Evolutionary conservation across 371 early-diverging fungal genomes (phyloP).

Genomic region (Lichtheimia hyalospora): DNA sequence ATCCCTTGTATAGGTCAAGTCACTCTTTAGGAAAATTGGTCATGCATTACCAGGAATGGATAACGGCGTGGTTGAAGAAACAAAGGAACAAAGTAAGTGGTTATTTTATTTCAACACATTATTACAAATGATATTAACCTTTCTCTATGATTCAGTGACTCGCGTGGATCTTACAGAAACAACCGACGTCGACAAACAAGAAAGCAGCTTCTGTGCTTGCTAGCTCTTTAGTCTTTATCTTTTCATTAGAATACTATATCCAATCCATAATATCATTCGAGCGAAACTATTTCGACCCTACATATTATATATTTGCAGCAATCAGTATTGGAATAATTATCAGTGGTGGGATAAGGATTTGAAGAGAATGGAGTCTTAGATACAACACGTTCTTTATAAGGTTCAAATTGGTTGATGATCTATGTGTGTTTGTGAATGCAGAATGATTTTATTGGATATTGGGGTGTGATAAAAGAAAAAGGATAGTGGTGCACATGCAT

Average conservation of each 20-base stretch:
- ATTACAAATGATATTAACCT: neutral
- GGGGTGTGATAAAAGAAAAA: too few species aligned
- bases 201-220: constrained; percentile 44
- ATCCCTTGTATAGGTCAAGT: constrained; percentile 55
- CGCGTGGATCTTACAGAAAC: constrained; percentile 46
- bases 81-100: constrained; percentile 18
- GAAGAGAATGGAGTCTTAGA: too few species aligned
- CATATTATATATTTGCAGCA: neutral
- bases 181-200: constrained; percentile 24
- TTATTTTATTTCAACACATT: neutral
- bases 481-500: too few species aligned
- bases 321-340: too few species aligned
- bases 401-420: too few species aligned
- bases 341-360: too few species aligned
- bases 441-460: too few species aligned
- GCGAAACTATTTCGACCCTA: neutral
- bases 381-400: too few species aligned
- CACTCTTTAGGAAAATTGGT: constrained; percentile 90
- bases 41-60: constrained; percentile 89
- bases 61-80: constrained; percentile 43
- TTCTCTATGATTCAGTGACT: constrained; percentile 30
- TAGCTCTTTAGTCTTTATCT: neutral
- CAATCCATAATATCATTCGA: neutral
- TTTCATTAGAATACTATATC: neutral
- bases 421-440: too few species aligned